A percentile compares a stretch with the other conserved stretches of the same genome.
Evolutionary conservation across 208 protist species (phyloP).

Genomic region (Leishmania amazonensis): DNA sequence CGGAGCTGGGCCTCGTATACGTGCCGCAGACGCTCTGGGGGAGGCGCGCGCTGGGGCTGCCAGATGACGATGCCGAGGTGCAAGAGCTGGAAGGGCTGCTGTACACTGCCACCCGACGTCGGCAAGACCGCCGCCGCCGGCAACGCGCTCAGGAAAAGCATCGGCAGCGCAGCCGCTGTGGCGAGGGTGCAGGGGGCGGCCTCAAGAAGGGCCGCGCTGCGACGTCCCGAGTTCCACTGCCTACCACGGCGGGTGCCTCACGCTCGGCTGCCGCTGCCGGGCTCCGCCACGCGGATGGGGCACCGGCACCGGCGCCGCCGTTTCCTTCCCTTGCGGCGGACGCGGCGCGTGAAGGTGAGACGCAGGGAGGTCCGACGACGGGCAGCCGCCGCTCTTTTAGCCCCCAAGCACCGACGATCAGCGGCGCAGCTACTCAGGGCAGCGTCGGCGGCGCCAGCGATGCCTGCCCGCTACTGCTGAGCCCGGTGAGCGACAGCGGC

Average conservation of each 20-base stretch:
- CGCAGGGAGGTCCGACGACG: not conserved
- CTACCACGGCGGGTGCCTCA: no score
- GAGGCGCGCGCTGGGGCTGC: conserved; percentile 32
- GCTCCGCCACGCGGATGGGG: not conserved
- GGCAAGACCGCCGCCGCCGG: conserved; percentile 19
- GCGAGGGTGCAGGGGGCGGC: not conserved
- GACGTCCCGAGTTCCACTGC: not conserved
- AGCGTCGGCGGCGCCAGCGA: not conserved
- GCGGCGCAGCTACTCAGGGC: not conserved
- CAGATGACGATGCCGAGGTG: conserved; percentile 30
- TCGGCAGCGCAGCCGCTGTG: conserved; percentile 7
- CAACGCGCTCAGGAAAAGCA: conserved; percentile 9
- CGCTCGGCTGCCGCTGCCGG: not conserved
- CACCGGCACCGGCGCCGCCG: not conserved
- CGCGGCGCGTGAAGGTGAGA: not conserved
- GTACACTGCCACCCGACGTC: conserved; percentile 21
- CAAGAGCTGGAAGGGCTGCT: conserved; percentile 34
- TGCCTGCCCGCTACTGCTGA: not conserved
- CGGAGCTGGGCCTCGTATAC: conserved; percentile 69
- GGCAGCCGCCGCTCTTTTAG: not conserved
- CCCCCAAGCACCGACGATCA: not conserved
- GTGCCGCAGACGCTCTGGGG: conserved; percentile 62
- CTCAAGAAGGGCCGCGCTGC: not conserved
- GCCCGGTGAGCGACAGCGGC: not conserved
- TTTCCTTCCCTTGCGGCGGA: not conserved